phyloP scores from a whole-genome alignment of 2,329 filamentous ascomycete genomes.

The Ceratocystis albifundus region DNA sequence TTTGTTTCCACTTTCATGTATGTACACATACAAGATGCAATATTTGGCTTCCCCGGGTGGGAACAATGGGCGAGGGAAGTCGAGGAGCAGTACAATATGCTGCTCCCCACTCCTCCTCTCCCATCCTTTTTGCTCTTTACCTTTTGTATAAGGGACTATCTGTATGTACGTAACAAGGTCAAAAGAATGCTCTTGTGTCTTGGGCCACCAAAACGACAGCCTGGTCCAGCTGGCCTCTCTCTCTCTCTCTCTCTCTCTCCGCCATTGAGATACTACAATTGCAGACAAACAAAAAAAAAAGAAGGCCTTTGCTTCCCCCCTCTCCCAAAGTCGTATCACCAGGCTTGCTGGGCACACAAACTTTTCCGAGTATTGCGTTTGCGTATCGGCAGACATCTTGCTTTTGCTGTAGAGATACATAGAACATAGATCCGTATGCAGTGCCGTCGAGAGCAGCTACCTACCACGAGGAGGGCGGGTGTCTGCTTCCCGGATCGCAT shows the following conservation, averaged over 20 bases:
- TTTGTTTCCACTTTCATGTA: slow-evolving; percentile 3
- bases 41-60: background rate
- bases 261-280: background rate
- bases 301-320: background rate
- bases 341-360: background rate
- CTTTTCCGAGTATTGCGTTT: slow-evolving; percentile 7
- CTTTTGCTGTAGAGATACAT: background rate
- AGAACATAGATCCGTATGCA: background rate
- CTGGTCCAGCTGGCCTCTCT: background rate
- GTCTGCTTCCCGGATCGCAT: slow-evolving; percentile 1
- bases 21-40: background rate
- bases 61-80: slow-evolving; percentile 2
- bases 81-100: slow-evolving; percentile 3
- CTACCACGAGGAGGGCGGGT: background rate
- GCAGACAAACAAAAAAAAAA: background rate
- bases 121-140: background rate
- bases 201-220: background rate
- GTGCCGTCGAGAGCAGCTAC: background rate
- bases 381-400: slow-evolving; percentile 5
- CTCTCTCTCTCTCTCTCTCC: too few relatives aligned
- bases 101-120: background rate
- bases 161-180: too few relatives aligned
- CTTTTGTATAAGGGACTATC: background rate
- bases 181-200: too few relatives aligned
- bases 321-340: background rate